Conservation (phyloP, 2,329 filamentous ascomycete genomes). For the Tolypocladium ophioglossoides region DNA sequence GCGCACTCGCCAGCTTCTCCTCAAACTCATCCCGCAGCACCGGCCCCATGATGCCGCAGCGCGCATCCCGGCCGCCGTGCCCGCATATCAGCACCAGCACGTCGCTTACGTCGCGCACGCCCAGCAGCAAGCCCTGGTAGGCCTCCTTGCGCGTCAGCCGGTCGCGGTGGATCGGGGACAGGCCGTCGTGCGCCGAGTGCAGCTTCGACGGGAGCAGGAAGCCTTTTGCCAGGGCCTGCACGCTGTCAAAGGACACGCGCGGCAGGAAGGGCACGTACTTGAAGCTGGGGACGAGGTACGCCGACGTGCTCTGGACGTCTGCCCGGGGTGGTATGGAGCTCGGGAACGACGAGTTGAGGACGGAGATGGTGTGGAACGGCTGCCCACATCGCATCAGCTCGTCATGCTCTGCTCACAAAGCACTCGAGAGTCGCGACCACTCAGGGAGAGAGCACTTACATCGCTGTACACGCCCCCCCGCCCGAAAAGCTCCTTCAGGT, state of each 20-base stretch:
- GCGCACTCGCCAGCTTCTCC: constrained; percentile 38
- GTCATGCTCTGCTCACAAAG: too few relatives aligned
- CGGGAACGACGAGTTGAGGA: constrained; percentile 67
- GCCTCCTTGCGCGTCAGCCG: constrained; percentile 38
- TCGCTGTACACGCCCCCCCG: constrained; percentile 56
- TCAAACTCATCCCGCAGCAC: constrained; percentile 63
- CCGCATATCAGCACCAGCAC: constrained; percentile 80
- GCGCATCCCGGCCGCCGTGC: constrained; percentile 68
- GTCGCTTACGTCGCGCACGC: constrained; percentile 53
- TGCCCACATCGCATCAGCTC: constrained; percentile 21
- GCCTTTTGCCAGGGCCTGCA: constrained; percentile 49
- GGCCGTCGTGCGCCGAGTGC: constrained; percentile 47
- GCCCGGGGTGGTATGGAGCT: constrained; percentile 37
- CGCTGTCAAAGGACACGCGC: constrained; percentile 44
- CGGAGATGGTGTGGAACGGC: constrained; percentile 74
- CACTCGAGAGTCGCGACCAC: not conserved
- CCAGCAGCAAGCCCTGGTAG: constrained; percentile 39
- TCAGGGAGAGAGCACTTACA: constrained; percentile 35
- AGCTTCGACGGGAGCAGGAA: constrained; percentile 55
- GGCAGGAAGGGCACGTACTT: constrained; percentile 66
- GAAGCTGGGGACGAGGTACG: constrained; percentile 74
- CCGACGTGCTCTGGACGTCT: constrained; percentile 47
- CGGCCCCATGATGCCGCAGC: constrained; percentile 75
- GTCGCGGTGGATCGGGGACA: constrained; percentile 48
- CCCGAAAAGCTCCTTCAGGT: constrained; percentile 60